A percentile compares a stretch with the other conserved stretches of the same genome.
These are phyloP conservation scores for Podospora pseudocomata DNA, from an alignment of 495 filamentous ascomycete species.

Conservation along the genomic window DNA sequence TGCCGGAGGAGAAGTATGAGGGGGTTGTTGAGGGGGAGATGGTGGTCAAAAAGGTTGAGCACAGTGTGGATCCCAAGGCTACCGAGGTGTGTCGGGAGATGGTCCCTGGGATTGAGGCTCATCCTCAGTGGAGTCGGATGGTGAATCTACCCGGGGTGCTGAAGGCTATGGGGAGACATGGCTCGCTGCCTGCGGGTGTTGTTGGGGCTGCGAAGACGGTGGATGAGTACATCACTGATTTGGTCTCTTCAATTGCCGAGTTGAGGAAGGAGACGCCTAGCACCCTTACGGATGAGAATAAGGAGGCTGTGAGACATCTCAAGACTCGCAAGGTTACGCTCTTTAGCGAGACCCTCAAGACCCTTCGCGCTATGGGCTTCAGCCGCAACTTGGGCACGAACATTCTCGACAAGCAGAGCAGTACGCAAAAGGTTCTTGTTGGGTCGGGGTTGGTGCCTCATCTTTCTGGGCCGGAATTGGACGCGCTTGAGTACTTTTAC, in stretches of 20 bases:
- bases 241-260: conserved; percentile 63
- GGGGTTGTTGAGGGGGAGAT: conserved; percentile 32
- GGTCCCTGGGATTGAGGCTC: conserved; percentile 53
- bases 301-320: conserved; percentile 73
- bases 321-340: conserved; percentile 88
- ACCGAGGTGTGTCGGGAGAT: conserved; percentile 49
- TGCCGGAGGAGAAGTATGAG: conserved; percentile 50
- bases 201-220: conserved; percentile 59
- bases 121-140: conserved; percentile 60
- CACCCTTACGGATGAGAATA: conserved; percentile 75
- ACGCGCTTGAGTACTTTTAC: conserved; percentile 66
- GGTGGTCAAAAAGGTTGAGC: not conserved
- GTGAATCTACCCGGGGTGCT: conserved; percentile 62
- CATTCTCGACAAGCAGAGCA: conserved; percentile 65
- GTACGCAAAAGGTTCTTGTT: conserved; percentile 62
- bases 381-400: conserved; percentile 69
- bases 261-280: conserved; percentile 78
- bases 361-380: conserved; percentile 82
- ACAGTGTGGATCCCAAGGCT: conserved; percentile 24
- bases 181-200: conserved; percentile 47
- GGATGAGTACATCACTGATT: conserved; percentile 60
- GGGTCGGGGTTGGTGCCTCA: conserved; percentile 27
- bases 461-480: conserved; percentile 19
- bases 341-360: conserved; percentile 80
- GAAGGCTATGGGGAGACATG: conserved; percentile 44